Base-by-base conservation (phyloP, 2,329 filamentous ascomycete genomes). In the Diaporthe destruens region DNA sequence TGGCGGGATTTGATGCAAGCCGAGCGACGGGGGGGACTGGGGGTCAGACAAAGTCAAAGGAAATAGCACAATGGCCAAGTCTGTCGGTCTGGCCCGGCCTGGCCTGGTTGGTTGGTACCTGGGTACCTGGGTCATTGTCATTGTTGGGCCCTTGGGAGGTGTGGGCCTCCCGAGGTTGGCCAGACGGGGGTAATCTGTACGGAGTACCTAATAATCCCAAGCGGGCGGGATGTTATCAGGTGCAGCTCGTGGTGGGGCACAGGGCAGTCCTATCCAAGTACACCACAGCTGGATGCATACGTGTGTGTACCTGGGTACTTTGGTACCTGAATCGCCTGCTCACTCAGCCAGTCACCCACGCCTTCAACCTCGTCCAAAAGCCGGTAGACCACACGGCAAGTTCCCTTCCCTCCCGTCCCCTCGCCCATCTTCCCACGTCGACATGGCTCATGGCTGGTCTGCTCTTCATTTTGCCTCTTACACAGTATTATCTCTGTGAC, bases 1-100 rank as follows among this genome's bases (percentile, higher is more conserved):
- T 65, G 61, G 61, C 61, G 61, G 61, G 29, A 65, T 65, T 51
- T 51, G 61, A 51, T 36, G 61, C 61, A 65, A 65, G 61, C 7
- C 61, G 44, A 29, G 44, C 16, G 57, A 44, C 57, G 42, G 59
- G 32, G 59, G 44, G 44, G 57, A 44, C 57, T 25, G 59, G 32
- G 59, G 44, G 44, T 25, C 59, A 65, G 29, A 65, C 20, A 65
- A 51, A 65, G 59, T 51, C 59, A 65, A 65, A 65, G 59, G 51
- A 11, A 65, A 65, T 65, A 16, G 59, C 59, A 65, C 59, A 49
- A 49, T 14, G 8, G 20, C 4, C 11, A 14, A 44, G 11, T 49
- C 20, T 34, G 51, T 51, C 42, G 59, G 59, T 49, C 59, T 63
- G 59, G 42, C 16, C 39, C 2, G 12, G n/a, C n/a, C 56, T n/a